Conservation (phyloP, 768 basidiomycete species). For the Russula emetica region DNA sequence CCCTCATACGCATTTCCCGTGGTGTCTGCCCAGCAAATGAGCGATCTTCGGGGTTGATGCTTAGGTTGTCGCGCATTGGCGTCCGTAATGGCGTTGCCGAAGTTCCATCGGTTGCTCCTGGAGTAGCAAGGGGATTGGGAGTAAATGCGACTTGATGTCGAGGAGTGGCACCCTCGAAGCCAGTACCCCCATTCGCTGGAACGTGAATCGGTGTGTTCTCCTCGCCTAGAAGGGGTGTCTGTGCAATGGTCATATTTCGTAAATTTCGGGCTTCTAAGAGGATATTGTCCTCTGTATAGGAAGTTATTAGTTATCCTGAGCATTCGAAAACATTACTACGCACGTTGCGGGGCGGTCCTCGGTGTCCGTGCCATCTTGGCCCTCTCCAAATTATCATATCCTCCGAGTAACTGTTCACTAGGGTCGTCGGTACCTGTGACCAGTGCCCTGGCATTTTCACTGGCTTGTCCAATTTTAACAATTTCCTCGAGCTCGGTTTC, state of each 20-base stretch:
- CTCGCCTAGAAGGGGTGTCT: slow-evolving; percentile 93
- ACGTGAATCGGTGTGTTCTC: slow-evolving; percentile 94
- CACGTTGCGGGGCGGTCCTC: slow-evolving; percentile 88
- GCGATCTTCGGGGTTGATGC: slow-evolving; percentile 74
- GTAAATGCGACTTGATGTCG: slow-evolving; percentile 86
- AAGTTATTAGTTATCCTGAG: slow-evolving; percentile 15
- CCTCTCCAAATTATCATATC: slow-evolving; percentile 85
- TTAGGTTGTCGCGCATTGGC: slow-evolving; percentile 88
- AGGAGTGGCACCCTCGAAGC: slow-evolving; percentile 95
- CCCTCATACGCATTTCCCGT: slow-evolving; percentile 62
- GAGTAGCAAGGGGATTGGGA: slow-evolving; percentile 94
- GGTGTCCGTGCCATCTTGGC: slow-evolving; percentile 94
- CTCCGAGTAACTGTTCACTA: slow-evolving; percentile 80
- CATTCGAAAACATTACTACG: not conserved
- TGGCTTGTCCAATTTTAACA: slow-evolving; percentile 93
- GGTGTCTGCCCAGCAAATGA: slow-evolving; percentile 64
- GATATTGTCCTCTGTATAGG: slow-evolving; percentile 82
- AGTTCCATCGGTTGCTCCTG: slow-evolving; percentile 40
- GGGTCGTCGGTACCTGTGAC: slow-evolving; percentile 81
- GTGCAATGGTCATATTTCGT: slow-evolving; percentile 85
- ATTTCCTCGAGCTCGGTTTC: slow-evolving; percentile 96
- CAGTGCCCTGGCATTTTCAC: slow-evolving; percentile 82
- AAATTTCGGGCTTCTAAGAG: slow-evolving; percentile 93
- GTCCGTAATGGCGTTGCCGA: slow-evolving; percentile 84
- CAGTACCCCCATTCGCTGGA: slow-evolving; percentile 72